Evolutionary conservation across 2,329 filamentous ascomycete genomes (phyloP), one percentile per base, ranked within the genome.

Genomic region (Calonectria hawksworthii): DNA sequence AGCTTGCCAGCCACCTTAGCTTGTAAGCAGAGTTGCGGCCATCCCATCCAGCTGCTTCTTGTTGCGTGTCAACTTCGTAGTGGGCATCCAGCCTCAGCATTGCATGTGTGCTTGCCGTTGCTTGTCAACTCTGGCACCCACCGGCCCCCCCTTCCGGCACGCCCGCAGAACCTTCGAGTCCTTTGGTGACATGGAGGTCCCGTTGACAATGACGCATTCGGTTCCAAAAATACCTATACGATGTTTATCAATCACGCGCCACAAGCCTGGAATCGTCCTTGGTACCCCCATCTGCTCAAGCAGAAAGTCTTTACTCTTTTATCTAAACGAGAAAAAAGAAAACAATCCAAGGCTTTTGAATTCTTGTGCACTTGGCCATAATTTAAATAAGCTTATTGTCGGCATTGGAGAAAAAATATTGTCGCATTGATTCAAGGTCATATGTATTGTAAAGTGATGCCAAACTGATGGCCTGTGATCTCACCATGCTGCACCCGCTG

Each of bases 51-150:
- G 16, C 41, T 63, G 52, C 41, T 38, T 50, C 41, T 34, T 32
- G 65, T 69, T 69, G 71, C 71, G 71, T 73, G 71, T 59, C 47
- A 47, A 44, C 47, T 28, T 38, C 26, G 56, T 69, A 73, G 59
- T 73, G 56, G 71, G n/a, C 30, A 38, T 38, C 47, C 32, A 51
- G 47, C 50, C 56, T 70, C 38, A 47, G 13, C 56, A 54, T 34
- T 21, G 68, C 56, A 64, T 51, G 34, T 41, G 34, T 38, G 28
- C 34, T 26, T 63, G 56, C 41, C 34, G 56, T 41, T 68, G 47
- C 44, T 64, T 54, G 65, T 69, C 44, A 52, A 65, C 47, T 51
- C 66, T 73, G 34, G 28, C 47, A 36, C 44, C 36, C 50, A 28
- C 44, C 61, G 26, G 54, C 11, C 28, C 64, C 61, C 52, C 26